Percentiles rank a stretch among this genome's conserved stretches.
These are phyloP conservation scores for Phytopythium boreale DNA, from an alignment of 352 stramenopile genomes.

Conservation along the genomic window DNA sequence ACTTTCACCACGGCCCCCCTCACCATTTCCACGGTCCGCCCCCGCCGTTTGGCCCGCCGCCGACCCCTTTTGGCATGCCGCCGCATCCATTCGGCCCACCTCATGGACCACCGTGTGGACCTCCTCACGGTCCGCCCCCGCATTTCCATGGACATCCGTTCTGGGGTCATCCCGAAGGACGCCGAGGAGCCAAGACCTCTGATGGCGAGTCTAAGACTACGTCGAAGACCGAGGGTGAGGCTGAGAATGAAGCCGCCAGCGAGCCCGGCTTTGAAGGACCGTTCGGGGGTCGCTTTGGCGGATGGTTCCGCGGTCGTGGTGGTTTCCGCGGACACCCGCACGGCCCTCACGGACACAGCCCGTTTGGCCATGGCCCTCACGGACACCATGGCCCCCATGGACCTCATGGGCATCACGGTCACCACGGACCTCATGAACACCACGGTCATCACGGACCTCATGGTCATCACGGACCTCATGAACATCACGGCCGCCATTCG, in stretches of 20 bases:
- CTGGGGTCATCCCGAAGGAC: slow-evolving; percentile 2
- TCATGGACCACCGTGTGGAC: neutral
- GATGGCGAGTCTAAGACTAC: neutral
- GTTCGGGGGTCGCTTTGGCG: neutral
- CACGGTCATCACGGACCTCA: slow-evolving; percentile 14
- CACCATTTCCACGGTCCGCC: slow-evolving; percentile 1
- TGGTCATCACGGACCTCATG: slow-evolving; percentile 11
- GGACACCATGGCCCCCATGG: slow-evolving; percentile 8
- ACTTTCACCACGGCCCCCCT: neutral
- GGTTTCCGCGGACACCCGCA: slow-evolving; percentile 9
- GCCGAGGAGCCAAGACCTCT: neutral
- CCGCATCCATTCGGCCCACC: neutral
- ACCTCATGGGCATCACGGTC: slow-evolving; percentile 8
- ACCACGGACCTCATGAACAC: slow-evolving; percentile 11
- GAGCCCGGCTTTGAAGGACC: neutral
- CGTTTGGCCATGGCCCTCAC: slow-evolving; percentile 3
- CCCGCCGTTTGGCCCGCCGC: slow-evolving; percentile 1
- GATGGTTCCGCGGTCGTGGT: neutral
- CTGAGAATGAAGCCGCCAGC: neutral
- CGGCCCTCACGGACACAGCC: slow-evolving; percentile 5
- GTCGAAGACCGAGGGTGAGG: neutral
- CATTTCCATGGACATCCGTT: slow-evolving; percentile 1
- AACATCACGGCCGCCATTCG: slow-evolving; percentile 4
- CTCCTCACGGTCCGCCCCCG: slow-evolving; percentile 2
- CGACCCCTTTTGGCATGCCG: neutral